These are phyloP conservation scores for Diaporthe eres DNA, from an alignment of 2,329 filamentous ascomycete species.

Conservation along the genomic window DNA sequence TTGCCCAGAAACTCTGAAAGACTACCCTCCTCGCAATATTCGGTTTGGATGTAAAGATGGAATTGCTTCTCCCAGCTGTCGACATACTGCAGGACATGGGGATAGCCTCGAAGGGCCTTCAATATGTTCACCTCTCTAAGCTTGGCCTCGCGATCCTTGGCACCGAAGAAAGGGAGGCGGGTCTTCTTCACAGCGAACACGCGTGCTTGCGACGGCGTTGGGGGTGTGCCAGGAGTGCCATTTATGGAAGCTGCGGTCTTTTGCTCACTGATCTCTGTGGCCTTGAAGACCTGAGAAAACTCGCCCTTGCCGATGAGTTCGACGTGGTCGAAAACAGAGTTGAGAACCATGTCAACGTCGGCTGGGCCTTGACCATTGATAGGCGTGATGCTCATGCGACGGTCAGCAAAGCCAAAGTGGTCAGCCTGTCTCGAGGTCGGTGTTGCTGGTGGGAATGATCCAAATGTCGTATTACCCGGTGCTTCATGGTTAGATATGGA, in stretches of 20 bases:
- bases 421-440: constrained; percentile 78
- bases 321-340: constrained; percentile 83
- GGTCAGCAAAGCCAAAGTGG: constrained; percentile 68
- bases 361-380: constrained; percentile 78
- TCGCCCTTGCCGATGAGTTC: constrained; percentile 88
- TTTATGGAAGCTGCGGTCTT: constrained; percentile 56
- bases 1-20: constrained; percentile 88
- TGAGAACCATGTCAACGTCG: constrained; percentile 82
- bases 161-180: constrained; percentile 82
- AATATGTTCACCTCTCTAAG: constrained; percentile 87
- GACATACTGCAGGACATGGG: constrained; percentile 87
- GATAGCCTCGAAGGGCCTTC: constrained; percentile 80
- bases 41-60: constrained; percentile 96
- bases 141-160: constrained; percentile 85
- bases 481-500: constrained; percentile 77
- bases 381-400: constrained; percentile 74
- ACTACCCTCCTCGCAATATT: constrained; percentile 95
- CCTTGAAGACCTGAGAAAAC: constrained; percentile 93
- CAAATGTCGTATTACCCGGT: constrained; percentile 35
- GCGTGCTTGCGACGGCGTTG: constrained; percentile 66
- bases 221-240: constrained; percentile 66
- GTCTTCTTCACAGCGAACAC: constrained; percentile 97
- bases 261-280: constrained; percentile 60
- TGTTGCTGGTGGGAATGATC: constrained; percentile 78
- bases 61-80: constrained; percentile 90